Percentiles rank a stretch among this genome's conserved stretches.
These are phyloP conservation scores for Gigaspora rosea DNA, from an alignment of 192 early-diverging fungal species.

Conservation along the genomic window DNA sequence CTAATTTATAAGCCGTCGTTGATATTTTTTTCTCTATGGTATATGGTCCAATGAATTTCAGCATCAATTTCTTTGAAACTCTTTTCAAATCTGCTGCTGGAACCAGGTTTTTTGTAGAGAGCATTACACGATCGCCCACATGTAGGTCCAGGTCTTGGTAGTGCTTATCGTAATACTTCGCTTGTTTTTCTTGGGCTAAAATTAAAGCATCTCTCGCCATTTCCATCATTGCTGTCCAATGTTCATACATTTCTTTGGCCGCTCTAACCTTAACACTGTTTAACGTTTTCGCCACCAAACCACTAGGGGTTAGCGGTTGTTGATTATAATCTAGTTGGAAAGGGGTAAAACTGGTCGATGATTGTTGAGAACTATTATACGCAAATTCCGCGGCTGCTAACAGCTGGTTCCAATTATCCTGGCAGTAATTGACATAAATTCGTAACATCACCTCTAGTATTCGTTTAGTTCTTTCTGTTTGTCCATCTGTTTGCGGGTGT, in stretches of 20 bases:
- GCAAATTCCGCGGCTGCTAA: constrained; percentile 50
- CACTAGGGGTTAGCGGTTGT: neutral
- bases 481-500: constrained; percentile 41
- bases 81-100: constrained; percentile 36
- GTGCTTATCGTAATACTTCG: neutral
- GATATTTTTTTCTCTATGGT: constrained; percentile 18
- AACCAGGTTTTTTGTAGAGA: no score
- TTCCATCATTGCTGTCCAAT: neutral
- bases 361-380: constrained; percentile 51
- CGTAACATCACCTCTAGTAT: constrained; percentile 37
- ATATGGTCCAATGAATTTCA: constrained; percentile 34
- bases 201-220: constrained; percentile 9
- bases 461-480: constrained; percentile 33
- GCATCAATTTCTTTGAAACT: constrained; percentile 35
- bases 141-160: neutral
- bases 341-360: neutral
- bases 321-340: neutral
- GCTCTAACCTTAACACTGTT: neutral
- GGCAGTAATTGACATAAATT: constrained; percentile 30
- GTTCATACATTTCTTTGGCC: neutral
- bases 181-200: no score
- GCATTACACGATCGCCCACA: no score
- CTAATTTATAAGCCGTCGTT: constrained; percentile 22
- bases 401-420: constrained; percentile 48
- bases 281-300: no score